Evolutionary conservation across 192 early-diverging fungal genomes (phyloP).

Genomic region (Coemansia asiatica): DNA sequence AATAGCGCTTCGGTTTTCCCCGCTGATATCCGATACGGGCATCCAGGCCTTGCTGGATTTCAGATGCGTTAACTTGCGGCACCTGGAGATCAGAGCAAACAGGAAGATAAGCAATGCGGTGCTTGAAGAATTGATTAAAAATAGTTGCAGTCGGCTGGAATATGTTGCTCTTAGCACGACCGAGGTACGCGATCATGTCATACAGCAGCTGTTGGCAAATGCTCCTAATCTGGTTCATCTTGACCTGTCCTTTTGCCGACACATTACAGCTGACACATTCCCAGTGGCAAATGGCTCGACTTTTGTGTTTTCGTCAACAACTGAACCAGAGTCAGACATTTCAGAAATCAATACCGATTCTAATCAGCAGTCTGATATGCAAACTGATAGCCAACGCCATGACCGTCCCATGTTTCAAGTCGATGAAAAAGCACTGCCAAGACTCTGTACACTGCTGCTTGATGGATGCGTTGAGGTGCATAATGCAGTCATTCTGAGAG

Average conservation of each 20-base stretch:
- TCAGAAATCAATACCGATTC: background rate
- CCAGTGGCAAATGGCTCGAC: constrained; percentile 12
- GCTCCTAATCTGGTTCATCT: constrained; percentile 26
- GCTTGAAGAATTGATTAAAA: constrained; percentile 12
- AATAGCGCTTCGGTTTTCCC: constrained; percentile 24
- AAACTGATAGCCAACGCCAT: background rate
- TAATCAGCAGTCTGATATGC: background rate
- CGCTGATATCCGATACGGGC: constrained; percentile 18
- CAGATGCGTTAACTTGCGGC: constrained; percentile 31
- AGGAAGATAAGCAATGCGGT: constrained; percentile 14
- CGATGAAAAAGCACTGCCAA: constrained; percentile 20
- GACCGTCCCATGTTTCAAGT: background rate
- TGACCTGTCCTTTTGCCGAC: constrained; percentile 27
- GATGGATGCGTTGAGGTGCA: constrained; percentile 16
- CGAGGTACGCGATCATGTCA: constrained; percentile 16
- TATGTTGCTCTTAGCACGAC: constrained; percentile 22
- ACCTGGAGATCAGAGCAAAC: constrained; percentile 32
- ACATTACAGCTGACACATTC: constrained; percentile 32
- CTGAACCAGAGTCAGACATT: background rate
- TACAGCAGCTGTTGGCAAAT: constrained; percentile 15
- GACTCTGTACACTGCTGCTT: constrained; percentile 17
- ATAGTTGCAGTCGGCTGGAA: constrained; percentile 14
- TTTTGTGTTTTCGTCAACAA: constrained; percentile 3
- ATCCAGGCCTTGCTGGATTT: constrained; percentile 21
- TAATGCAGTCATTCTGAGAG: constrained; percentile 16